These are phyloP conservation scores for Quercus phellos DNA, from an alignment of 331 rosid species.

Conservation along the genomic window DNA sequence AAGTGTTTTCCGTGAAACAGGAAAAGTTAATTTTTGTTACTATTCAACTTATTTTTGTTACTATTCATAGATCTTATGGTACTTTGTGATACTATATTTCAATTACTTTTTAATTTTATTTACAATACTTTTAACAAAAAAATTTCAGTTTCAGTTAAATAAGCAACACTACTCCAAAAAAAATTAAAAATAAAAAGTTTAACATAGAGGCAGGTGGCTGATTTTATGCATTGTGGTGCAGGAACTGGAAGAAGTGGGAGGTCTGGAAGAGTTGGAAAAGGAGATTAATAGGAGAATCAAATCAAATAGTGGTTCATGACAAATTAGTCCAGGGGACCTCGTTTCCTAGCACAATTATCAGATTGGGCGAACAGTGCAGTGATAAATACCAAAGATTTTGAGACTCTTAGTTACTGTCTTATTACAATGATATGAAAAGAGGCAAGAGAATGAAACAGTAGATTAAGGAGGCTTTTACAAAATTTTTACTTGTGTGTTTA, in stretches of 20 bases:
- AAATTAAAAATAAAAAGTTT: no score
- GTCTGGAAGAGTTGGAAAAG: constrained; percentile 74
- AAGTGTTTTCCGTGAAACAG: no score
- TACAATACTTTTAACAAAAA: no score
- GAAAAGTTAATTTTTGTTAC: no score
- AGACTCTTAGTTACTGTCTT: constrained; percentile 7
- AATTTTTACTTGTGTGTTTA: background rate
- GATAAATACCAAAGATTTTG: constrained; percentile 16
- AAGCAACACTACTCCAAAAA: no score
- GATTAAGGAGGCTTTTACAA: background rate
- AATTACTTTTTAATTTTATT: no score
- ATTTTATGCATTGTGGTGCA: constrained; percentile 23
- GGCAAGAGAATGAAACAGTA: background rate
- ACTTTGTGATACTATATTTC: no score
- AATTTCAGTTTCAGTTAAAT: no score
- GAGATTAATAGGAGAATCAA: constrained; percentile 60
- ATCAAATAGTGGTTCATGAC: constrained; percentile 33
- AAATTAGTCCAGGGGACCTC: constrained; percentile 1
- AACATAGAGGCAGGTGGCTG: background rate
- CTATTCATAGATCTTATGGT: rapidly evolving
- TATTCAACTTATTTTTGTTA: no score
- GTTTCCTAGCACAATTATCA: constrained; percentile 8
- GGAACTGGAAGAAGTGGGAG: constrained; percentile 96
- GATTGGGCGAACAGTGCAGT: constrained; percentile 15
- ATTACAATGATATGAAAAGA: background rate